Evolutionary conservation across 2,329 filamentous ascomycete species (phyloP).

Genomic region (Didymella pomorum): DNA sequence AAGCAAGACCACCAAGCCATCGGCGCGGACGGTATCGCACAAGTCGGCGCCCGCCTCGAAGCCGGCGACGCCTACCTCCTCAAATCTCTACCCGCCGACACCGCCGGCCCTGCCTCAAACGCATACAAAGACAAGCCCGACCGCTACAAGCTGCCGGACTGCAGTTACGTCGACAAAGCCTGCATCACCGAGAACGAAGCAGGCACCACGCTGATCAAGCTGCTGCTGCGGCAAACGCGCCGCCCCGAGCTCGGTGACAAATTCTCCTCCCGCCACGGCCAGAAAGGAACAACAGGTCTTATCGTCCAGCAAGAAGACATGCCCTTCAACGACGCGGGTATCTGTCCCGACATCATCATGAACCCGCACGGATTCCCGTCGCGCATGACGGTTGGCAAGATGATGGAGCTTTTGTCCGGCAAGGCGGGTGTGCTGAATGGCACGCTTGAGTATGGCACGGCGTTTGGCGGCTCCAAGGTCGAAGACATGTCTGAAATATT

Average conservation of each 20-base stretch:
- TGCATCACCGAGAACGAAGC: constrained; percentile 88
- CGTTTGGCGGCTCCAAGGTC: constrained; percentile 82
- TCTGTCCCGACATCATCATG: constrained; percentile 99
- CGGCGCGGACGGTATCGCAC: constrained; percentile 86
- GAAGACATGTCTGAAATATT: constrained; percentile 89
- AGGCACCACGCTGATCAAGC: constrained; percentile 87
- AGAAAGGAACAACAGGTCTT: constrained; percentile 97
- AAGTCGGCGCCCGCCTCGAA: constrained; percentile 81
- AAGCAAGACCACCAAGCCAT: constrained; percentile 70
- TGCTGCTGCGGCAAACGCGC: constrained; percentile 94
- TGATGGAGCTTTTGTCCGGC: constrained; percentile 92
- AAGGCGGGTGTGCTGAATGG: constrained; percentile 91
- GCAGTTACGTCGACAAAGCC: constrained; percentile 93
- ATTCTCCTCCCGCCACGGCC: constrained; percentile 96
- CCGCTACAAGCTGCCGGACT: constrained; percentile 84
- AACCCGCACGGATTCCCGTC: constrained; percentile 99
- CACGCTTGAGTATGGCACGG: constrained; percentile 87
- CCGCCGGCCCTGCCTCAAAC: constrained; percentile 72
- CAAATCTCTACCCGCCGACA: constrained; percentile 84
- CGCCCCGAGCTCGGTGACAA: constrained; percentile 97
- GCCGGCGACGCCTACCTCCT: constrained; percentile 87
- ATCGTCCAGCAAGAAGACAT: constrained; percentile 97
- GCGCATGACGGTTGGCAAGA: constrained; percentile 98
- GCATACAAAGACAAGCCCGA: constrained; percentile 72
- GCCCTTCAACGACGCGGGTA: constrained; percentile 89